A percentile compares a stretch with the other conserved stretches of the same genome.
These are phyloP conservation scores for Chalciporus piperatus DNA, from an alignment of 768 basidiomycete genomes.

Conservation along the genomic window DNA sequence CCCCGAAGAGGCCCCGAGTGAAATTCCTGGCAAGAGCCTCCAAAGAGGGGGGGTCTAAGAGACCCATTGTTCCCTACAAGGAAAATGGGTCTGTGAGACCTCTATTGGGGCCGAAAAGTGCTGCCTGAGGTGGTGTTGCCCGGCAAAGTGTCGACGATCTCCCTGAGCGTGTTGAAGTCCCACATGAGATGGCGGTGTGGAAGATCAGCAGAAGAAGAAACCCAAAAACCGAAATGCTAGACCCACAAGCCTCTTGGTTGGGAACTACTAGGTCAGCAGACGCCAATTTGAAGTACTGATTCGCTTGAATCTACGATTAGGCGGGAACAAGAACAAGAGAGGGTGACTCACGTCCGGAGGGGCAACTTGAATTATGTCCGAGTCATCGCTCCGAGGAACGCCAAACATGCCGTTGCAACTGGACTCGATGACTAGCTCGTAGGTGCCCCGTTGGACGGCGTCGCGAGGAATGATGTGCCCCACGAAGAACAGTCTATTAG, in stretches of 20 bases:
- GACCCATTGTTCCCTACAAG: too few species aligned
- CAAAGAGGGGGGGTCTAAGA: too few species aligned
- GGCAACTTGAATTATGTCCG: too few species aligned
- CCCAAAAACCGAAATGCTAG: neutral
- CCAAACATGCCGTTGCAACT: constrained; percentile 98
- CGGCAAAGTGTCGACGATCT: constrained; percentile 71
- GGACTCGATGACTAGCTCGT: constrained; percentile 74
- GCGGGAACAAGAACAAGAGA: constrained; percentile 3
- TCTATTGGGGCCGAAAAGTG: too few species aligned
- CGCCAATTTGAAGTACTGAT: constrained; percentile 65
- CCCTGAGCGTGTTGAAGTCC: constrained; percentile 80
- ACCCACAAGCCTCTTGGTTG: constrained; percentile 64
- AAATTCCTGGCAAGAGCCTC: too few species aligned
- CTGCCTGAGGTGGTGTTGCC: too few species aligned
- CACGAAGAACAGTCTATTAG: constrained; percentile 37
- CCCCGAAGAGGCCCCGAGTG: too few species aligned
- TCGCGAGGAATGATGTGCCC: constrained; percentile 85
- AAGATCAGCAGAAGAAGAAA: neutral
- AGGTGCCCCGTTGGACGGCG: constrained; percentile 58
- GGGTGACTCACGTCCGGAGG: constrained; percentile 70
- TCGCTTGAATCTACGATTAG: constrained; percentile 46
- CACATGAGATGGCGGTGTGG: constrained; percentile 70
- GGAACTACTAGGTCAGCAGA: constrained; percentile 95
- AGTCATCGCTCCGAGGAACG: constrained; percentile 74
- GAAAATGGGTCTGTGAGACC: too few species aligned